Conservation (phyloP, 1,284 basidiomycete genomes). For the Neolentinus lepideus region DNA sequence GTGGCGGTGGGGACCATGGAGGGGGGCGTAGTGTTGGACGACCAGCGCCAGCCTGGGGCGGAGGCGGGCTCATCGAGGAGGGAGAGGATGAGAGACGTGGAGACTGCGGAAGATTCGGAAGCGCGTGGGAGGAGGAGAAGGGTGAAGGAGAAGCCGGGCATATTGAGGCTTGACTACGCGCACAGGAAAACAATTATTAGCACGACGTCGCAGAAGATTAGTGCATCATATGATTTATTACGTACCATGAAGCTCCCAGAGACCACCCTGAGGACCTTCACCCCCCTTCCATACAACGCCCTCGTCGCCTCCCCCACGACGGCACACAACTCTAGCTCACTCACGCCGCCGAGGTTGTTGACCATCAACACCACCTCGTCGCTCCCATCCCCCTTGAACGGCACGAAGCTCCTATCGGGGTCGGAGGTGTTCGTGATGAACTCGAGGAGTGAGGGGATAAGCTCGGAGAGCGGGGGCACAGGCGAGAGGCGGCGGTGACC, state of each 20-base stretch:
- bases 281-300: conserved; percentile 46
- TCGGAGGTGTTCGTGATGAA: conserved; percentile 73
- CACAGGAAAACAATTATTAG: neutral
- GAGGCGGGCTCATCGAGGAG: conserved; percentile 72
- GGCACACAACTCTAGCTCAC: conserved; percentile 78
- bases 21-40: conserved; percentile 34
- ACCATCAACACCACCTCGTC: conserved; percentile 66
- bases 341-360: conserved; percentile 82
- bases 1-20: conserved; percentile 11
- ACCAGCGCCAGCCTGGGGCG: conserved; percentile 83
- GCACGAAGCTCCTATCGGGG: conserved; percentile 79
- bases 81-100: conserved; percentile 52
- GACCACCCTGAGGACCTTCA: conserved; percentile 59
- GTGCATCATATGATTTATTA: conserved; percentile 5
- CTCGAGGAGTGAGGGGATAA: conserved; percentile 68
- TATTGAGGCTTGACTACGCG: conserved; percentile 81
- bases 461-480: conserved; percentile 59
- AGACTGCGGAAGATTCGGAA: conserved; percentile 27
- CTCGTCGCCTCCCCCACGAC: conserved; percentile 57
- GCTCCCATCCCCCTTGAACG: conserved; percentile 60
- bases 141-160: conserved; percentile 92
- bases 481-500: conserved; percentile 71
- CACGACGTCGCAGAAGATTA: neutral
- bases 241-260: conserved; percentile 81
- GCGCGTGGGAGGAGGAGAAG: conserved; percentile 69